Evolutionary conservation across 2,329 filamentous ascomycete species (phyloP).

Genomic region (Pseudocercospora musae): DNA sequence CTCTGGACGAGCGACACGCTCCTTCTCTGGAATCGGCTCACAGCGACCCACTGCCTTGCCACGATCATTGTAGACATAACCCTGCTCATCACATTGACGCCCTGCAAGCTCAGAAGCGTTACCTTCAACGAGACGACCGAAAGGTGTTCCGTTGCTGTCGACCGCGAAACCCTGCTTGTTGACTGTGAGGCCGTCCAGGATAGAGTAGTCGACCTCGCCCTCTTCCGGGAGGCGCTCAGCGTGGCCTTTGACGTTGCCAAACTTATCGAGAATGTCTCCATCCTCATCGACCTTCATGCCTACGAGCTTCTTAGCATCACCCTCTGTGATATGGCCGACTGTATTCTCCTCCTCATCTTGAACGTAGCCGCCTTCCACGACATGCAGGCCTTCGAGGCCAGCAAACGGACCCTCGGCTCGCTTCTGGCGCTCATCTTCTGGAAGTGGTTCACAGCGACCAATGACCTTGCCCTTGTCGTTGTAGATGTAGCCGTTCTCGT

Average conservation of each 20-base stretch:
- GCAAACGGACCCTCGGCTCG: conserved; percentile 65
- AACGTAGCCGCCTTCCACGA: conserved; percentile 67
- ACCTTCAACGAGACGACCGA: conserved; percentile 56
- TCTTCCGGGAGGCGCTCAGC: conserved; percentile 51
- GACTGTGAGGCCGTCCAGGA: conserved; percentile 52
- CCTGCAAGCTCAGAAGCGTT: conserved; percentile 57
- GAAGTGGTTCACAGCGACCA: conserved; percentile 58
- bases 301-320: conserved; percentile 58
- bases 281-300: conserved; percentile 61
- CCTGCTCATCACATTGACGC: conserved; percentile 55
- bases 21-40: conserved; percentile 56
- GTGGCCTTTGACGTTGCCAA: conserved; percentile 59
- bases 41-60: conserved; percentile 57
- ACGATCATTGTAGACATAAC: conserved; percentile 55
- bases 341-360: conserved; percentile 76
- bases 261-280: conserved; percentile 60
- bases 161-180: conserved; percentile 62
- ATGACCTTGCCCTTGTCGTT: conserved; percentile 56
- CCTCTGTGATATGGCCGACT: conserved; percentile 55
- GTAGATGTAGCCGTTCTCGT: conserved; percentile 56
- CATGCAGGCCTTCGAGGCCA: conserved; percentile 61
- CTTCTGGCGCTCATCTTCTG: conserved; percentile 54
- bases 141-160: conserved; percentile 51
- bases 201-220: conserved; percentile 48
- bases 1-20: conserved; percentile 56